Evolutionary conservation across 257 asterid species (phyloP).

Genomic region (Fraxinus cuspidata): DNA sequence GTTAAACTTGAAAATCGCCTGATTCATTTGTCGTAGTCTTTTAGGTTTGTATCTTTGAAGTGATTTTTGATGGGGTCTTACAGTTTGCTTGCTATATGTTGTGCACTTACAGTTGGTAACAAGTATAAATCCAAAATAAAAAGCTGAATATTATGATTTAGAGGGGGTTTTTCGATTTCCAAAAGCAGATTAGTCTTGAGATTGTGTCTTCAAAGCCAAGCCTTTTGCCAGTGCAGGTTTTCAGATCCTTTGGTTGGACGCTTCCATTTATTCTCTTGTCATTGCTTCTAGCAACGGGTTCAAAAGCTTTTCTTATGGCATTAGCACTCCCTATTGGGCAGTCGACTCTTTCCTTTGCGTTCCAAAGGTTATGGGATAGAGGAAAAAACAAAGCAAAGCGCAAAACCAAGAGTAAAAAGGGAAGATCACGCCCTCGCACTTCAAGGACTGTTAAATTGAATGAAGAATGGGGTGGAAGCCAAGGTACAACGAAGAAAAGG

Average conservation of each 20-base stretch:
- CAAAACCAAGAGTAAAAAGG: conserved; percentile 34
- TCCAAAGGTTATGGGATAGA: conserved; percentile 37
- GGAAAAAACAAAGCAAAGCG: conserved; percentile 33
- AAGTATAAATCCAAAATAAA: neutral
- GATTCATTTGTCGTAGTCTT: neutral
- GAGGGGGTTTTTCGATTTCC: neutral
- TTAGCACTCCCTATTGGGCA: conserved; percentile 65
- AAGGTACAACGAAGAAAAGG: conserved; percentile 33
- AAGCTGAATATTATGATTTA: neutral
- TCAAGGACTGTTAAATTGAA: conserved; percentile 35
- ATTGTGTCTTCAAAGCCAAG: conserved; percentile 19
- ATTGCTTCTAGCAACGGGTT: conserved; percentile 60
- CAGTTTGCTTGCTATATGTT: neutral
- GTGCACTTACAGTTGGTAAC: neutral
- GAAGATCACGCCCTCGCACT: conserved; percentile 34
- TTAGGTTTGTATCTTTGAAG: neutral
- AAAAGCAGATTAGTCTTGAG: neutral
- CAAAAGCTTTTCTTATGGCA: conserved; percentile 80
- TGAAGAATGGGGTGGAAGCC: conserved; percentile 25
- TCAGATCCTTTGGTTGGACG: conserved; percentile 65
- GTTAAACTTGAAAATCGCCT: neutral
- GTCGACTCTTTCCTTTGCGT: conserved; percentile 66
- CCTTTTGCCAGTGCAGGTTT: conserved; percentile 59
- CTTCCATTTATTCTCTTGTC: conserved; percentile 57
- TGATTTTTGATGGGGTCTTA: neutral